Evolutionary conservation across 768 basidiomycete genomes (phyloP), one percentile per base, ranked within the genome.

Genomic region (Trametes elegans): DNA sequence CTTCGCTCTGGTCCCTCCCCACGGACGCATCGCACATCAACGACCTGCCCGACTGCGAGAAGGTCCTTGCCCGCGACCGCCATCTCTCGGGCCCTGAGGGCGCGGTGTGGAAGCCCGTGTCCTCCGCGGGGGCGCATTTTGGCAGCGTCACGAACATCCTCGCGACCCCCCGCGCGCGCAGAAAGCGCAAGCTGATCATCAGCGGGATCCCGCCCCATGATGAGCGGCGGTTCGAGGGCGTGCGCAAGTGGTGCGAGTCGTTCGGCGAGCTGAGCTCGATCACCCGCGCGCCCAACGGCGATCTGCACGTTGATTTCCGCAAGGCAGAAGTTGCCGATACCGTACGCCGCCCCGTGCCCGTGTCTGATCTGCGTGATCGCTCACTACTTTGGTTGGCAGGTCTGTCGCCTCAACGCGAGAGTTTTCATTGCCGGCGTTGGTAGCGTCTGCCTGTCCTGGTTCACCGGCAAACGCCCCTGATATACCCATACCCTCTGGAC

Each of bases 271-370:
- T 91, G 10, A 83, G 79, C 60, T 82, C 84, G 59, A 88, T 91
- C 64, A 79, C 75, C 32, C 76, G 88, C 46, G 81, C 86, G 76
- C 84, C 84, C 45, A 90, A 88, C 59, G 86, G 85, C 39, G 88
- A 91, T 68, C 70, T 90, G n/a, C 83, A 88, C 62, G 76, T 91
- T 44, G 82, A 85, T 63, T 91, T 90, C 64, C 78, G 81, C 42
- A 82, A 80, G 49, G 77, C 84, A 45, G 88, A 90, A 54, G 88
- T 91, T 9, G 89, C 89, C 19, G 89, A 90, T 59, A 90, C 86
- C 7, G 89, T 90, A 66, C 24, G 84, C 75, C 10, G 26, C 26
- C 34, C 21, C 11, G 27, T 28, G 27, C 27, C 27, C 24, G 28
- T 26, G 6, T n/a, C n/a, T n/a, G n/a, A 32, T 32, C 31, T 27